phyloP scores from a whole-genome alignment of 805 yeast species.

The Yarrowia porcina region DNA sequence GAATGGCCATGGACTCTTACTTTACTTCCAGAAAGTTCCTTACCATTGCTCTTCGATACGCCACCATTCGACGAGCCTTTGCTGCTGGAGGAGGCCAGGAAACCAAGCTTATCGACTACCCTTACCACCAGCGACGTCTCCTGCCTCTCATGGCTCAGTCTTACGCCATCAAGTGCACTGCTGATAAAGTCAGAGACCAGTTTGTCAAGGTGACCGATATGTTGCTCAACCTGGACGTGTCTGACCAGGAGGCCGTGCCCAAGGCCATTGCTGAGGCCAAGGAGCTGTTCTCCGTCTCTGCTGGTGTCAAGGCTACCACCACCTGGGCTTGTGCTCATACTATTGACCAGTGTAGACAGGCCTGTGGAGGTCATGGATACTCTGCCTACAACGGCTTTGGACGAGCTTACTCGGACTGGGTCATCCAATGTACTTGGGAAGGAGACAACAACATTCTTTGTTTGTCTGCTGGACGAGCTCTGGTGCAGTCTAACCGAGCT shows the following conservation, averaged over 20 bases:
- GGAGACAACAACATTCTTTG: conserved; percentile 89
- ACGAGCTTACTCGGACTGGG: conserved; percentile 85
- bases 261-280: conserved; percentile 59
- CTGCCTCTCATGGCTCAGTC: conserved; percentile 77
- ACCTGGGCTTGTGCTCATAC: conserved; percentile 81
- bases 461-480: conserved; percentile 77
- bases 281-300: conserved; percentile 77
- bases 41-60: conserved; percentile 83
- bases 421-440: conserved; percentile 96
- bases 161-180: conserved; percentile 71
- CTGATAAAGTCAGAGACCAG: conserved; percentile 56
- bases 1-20: conserved; percentile 82
- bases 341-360: conserved; percentile 85
- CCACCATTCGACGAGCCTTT: conserved; percentile 86
- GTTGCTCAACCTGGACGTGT: conserved; percentile 44
- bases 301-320: conserved; percentile 80
- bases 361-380: conserved; percentile 96
- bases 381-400: conserved; percentile 88
- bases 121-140: conserved; percentile 82
- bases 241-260: conserved; percentile 47
- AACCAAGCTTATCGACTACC: conserved; percentile 75
- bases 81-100: conserved; percentile 52
- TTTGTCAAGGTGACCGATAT: conserved; percentile 45
- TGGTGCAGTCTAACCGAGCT: conserved; percentile 48
- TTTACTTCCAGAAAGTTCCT: conserved; percentile 72